Evolutionary conservation across 2,329 filamentous ascomycete genomes (phyloP).

Genomic region (Apiospora hydei): DNA sequence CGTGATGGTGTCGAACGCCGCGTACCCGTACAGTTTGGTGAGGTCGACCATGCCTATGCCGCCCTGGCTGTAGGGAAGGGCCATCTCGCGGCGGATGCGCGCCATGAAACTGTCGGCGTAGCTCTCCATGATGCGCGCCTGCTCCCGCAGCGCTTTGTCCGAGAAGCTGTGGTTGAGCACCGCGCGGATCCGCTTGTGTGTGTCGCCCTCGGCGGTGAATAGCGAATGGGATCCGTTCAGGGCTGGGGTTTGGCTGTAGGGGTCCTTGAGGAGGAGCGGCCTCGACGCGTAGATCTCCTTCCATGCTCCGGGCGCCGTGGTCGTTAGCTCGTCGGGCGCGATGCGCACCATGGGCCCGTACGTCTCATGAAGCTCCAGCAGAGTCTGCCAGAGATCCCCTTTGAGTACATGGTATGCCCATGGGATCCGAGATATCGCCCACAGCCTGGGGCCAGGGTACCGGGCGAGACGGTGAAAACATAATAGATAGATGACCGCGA

Average conservation of each 20-base stretch:
- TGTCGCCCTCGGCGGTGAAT: slow-evolving; percentile 38
- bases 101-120: too few relatives aligned
- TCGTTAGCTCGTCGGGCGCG: slow-evolving; percentile 46
- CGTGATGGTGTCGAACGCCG: slow-evolving; percentile 40
- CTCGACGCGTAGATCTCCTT: slow-evolving; percentile 38
- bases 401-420: slow-evolving; percentile 15
- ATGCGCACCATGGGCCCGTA: slow-evolving; percentile 50
- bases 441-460: slow-evolving; percentile 34
- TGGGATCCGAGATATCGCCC: slow-evolving; percentile 27
- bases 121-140: slow-evolving; percentile 44
- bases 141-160: slow-evolving; percentile 45
- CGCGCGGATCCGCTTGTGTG: slow-evolving; percentile 41
- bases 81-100: not conserved
- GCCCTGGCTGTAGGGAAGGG: too few relatives aligned
- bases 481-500: slow-evolving; percentile 27
- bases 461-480: slow-evolving; percentile 31
- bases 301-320: slow-evolving; percentile 44
- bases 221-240: slow-evolving; percentile 38
- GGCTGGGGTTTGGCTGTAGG: slow-evolving; percentile 32
- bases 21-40: slow-evolving; percentile 14
- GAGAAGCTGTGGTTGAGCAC: slow-evolving; percentile 39
- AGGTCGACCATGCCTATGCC: not conserved
- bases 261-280: slow-evolving; percentile 37
- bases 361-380: slow-evolving; percentile 39
- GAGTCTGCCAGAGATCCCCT: slow-evolving; percentile 29